These are phyloP conservation scores for Linnemannia exigua DNA, from an alignment of 192 early-diverging fungal species.

Conservation along the genomic window DNA sequence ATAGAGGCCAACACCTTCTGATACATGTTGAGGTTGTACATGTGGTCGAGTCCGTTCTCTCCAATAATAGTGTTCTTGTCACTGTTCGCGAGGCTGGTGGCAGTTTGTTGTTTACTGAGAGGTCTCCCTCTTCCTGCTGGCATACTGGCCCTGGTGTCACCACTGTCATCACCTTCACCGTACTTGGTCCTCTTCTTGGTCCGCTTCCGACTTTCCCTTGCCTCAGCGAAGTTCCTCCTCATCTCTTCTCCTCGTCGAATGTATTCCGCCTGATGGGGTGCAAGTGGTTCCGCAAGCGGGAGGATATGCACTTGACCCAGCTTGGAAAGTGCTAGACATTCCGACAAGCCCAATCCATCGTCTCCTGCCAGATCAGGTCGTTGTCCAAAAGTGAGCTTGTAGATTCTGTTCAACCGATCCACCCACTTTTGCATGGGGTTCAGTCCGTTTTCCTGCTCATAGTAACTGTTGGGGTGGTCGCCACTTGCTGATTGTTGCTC, in stretches of 20 bases:
- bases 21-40: constrained; percentile 44
- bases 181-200: not conserved
- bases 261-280: constrained; percentile 3
- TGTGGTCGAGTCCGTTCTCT: constrained; percentile 24
- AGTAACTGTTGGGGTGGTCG: not conserved
- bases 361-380: constrained; percentile 23
- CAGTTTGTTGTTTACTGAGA: not conserved
- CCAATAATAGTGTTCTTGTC: not conserved
- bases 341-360: constrained; percentile 30
- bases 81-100: not conserved
- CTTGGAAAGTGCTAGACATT: constrained; percentile 38
- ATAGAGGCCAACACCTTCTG: constrained; percentile 14
- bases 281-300: constrained; percentile 10
- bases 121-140: not conserved
- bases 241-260: constrained; percentile 4
- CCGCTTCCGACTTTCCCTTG: not conserved
- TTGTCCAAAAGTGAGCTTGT: constrained; percentile 23
- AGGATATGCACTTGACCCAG: constrained; percentile 18
- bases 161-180: not conserved
- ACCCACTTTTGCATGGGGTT: constrained; percentile 39
- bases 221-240: not conserved
- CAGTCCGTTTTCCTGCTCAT: not conserved
- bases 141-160: not conserved
- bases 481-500: not conserved
- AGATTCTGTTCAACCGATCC: constrained; percentile 28